Evolutionary conservation across 108 stramenopile species (phyloP).

Genomic region (Hondaea fermentalgiana): DNA sequence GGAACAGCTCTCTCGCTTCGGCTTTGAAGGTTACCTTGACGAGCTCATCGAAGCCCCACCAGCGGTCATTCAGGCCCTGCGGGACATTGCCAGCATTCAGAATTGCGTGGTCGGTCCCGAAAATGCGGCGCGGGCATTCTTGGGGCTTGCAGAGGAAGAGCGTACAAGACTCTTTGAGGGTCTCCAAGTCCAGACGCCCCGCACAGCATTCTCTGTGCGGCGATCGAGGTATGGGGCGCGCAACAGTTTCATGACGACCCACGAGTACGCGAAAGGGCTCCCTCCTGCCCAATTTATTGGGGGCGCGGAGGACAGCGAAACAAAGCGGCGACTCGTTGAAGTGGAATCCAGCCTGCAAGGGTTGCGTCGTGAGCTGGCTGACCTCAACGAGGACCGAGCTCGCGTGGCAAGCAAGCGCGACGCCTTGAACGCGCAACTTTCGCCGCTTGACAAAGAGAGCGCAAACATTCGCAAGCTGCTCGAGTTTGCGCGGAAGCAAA

Average conservation of each 20-base stretch:
- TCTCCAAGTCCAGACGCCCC: neutral
- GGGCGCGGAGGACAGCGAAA: neutral
- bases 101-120: slow-evolving; percentile 65
- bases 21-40: slow-evolving; percentile 66
- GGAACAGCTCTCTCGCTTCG: slow-evolving; percentile 37
- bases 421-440: neutral
- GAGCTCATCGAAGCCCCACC: slow-evolving; percentile 60
- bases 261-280: neutral
- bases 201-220: neutral
- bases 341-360: neutral
- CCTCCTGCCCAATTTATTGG: neutral
- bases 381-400: neutral
- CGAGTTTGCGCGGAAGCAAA: neutral
- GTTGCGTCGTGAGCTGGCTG: neutral
- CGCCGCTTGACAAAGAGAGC: neutral
- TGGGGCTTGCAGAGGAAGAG: neutral
- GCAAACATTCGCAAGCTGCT: neutral
- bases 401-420: neutral
- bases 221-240: neutral
- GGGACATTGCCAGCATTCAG: slow-evolving; percentile 50
- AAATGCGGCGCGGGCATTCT: slow-evolving; percentile 47
- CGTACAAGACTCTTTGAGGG: neutral
- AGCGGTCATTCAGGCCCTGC: slow-evolving; percentile 60
- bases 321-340: neutral
- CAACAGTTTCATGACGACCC: neutral